Evolutionary conservation across 768 basidiomycete genomes (phyloP), one percentile per base, ranked within the genome.

Genomic region (Leccinum broughii): DNA sequence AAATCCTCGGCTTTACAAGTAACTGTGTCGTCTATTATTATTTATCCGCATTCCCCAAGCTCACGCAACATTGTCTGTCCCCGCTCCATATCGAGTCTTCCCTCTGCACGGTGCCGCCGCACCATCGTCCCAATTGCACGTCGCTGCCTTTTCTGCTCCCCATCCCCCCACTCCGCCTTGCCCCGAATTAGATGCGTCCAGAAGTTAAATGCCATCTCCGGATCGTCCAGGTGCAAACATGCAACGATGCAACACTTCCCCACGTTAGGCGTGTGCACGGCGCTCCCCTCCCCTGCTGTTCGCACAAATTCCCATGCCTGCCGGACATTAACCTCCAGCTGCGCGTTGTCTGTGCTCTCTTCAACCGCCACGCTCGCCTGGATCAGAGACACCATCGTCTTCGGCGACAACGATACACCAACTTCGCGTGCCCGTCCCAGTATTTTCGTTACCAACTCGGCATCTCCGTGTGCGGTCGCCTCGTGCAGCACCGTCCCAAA

Each of bases 401-500:
- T 84, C 57, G 77, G 68, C 32, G 79, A 80, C 30, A 87, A 66
- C 41, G 72, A 67, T 46, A 76, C 65, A 3, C 77, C 76, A 13
- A 75, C 64, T 32, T 69, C 64, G n/a, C 72, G 71, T 44, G 82
- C 78, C 41, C 71, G 76, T 26, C 63, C 62, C 30, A 83, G 70
- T 66, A 88, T 72, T 48, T 75, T 66, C 14, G 68, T 60, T 34
- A 81, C 82, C 28, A 89, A 72, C 32, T 75, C 70, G 52, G 65
- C 59, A 56, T 87, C 79, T 28, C 75, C 74, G 51, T 80, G 77
- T 22, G 71, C 62, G 35, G 82, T 71, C 10, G 89, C 87, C 58
- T 79, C 76, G 61, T 88, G 85, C 60, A 90, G 73, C 48, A 88
- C 80, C 0, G 86, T 88, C 32, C 85, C 86, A 71, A 81, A 85